Conservation (phyloP, 2,329 filamentous ascomycete genomes). For the Leptographium procerum region DNA sequence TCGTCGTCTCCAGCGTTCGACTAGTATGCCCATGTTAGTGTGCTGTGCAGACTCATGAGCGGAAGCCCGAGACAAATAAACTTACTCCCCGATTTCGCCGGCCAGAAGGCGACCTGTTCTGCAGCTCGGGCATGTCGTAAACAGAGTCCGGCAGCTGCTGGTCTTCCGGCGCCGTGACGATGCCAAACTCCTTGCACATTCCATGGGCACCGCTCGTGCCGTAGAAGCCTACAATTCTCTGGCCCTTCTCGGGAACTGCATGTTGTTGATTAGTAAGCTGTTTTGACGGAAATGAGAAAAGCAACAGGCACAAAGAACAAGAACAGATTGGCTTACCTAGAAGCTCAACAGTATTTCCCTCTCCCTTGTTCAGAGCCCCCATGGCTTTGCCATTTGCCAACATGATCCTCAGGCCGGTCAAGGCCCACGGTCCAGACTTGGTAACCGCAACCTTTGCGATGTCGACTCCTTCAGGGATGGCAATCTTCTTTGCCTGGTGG, state of each 20-base stretch:
- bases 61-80: no score
- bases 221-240: background rate
- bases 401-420: background rate
- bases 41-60: no score
- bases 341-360: background rate
- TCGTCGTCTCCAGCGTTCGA: no score
- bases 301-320: no score
- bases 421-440: no score
- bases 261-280: no score
- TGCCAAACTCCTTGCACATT: background rate
- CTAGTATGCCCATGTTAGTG: no score
- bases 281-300: no score
- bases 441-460: background rate
- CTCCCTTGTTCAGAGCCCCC: background rate
- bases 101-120: background rate
- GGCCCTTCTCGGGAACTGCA: background rate
- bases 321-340: background rate
- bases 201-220: background rate
- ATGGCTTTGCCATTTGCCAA: background rate
- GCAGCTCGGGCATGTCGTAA: background rate
- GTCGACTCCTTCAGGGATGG: background rate
- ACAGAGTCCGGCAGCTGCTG: background rate
- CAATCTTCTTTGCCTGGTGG: background rate
- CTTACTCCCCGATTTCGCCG: no score
- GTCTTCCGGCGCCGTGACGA: background rate